These are phyloP conservation scores for Diaporthe helianthi DNA, from an alignment of 2,329 filamentous ascomycete species.

Conservation along the genomic window DNA sequence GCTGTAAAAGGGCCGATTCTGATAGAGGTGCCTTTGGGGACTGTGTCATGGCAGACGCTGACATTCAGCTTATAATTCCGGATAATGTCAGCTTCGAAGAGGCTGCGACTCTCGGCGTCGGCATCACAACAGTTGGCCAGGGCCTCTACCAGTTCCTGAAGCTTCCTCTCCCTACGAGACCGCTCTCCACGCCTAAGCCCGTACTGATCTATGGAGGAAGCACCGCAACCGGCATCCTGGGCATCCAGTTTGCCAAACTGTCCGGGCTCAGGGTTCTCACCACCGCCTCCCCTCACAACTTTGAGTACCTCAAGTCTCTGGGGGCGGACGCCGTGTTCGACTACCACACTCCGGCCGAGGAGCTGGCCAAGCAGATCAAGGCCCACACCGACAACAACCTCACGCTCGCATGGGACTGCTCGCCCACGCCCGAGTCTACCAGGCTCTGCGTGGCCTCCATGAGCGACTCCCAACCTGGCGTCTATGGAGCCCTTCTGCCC, in stretches of 20 bases:
- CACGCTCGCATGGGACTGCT: conserved; percentile 32
- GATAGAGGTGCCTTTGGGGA: conserved; percentile 54
- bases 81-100: conserved; percentile 54
- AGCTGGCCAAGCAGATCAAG: conserved; percentile 27
- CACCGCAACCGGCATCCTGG: conserved; percentile 61
- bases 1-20: conserved; percentile 43
- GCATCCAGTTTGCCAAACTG: conserved; percentile 48
- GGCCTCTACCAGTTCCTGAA: conserved; percentile 54
- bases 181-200: conserved; percentile 33
- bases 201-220: conserved; percentile 52
- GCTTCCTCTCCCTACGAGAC: conserved; percentile 53
- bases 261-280: conserved; percentile 46
- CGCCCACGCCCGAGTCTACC: conserved; percentile 28
- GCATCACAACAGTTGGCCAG: conserved; percentile 53
- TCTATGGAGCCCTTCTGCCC: conserved; percentile 4
- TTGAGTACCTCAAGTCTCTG: conserved; percentile 32
- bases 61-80: conserved; percentile 53
- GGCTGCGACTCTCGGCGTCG: conserved; percentile 52
- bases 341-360: conserved; percentile 28
- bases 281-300: conserved; percentile 43
- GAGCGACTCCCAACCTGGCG: conserved; percentile 3
- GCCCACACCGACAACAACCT: conserved; percentile 19
- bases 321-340: conserved; percentile 34
- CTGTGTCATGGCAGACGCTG: conserved; percentile 47
- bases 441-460: conserved; percentile 21